Base-by-base conservation (phyloP, 129 eudicot species). In the Flaveria linearis region DNA sequence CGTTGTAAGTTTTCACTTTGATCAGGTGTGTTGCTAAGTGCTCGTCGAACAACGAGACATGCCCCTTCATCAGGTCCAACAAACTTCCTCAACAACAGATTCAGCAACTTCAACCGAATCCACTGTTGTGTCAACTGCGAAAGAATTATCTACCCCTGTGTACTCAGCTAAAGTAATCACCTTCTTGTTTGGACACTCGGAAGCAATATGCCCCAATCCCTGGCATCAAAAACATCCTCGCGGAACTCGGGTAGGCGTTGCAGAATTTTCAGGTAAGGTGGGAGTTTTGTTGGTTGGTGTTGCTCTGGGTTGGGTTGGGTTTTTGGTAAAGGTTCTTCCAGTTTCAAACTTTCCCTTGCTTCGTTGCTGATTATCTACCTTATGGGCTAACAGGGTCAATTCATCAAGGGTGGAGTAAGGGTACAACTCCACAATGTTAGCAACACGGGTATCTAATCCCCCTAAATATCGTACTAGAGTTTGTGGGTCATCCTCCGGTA, bases 111-210 rank as follows among this genome's bases (percentile, higher is more conserved):
- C 22, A 20, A 47, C 23, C 3, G 30, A 1, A 26, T 3, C 2
- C 26, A 22, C 9, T 15, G 52, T 4, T 0, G 16, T 3, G 0
- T 61, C 70, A 22, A 60, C 23, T 2, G 4, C 18, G 7, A 1
- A 49, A 25, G 70, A 74, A 11, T 1, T 45, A 16, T 25, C 68
- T 20, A 43, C 41, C 10, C 0, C 42, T 3, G 13, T 14, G 9
- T 18, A 69, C 57, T 69, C 74, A 0, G 58, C 58, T 4, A 69
- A 47, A 25, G 74, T 69, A 25, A 69, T 7, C 36, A 69, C 23
- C 10, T 25, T 46, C 9, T 69, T 69, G 26, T 25, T 25, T 1
- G 26, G 26, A 25, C 26, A 20, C 22, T 20, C 22, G 22, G 30
- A 26, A 0, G 74, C 41, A 23, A 69, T 69, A 6, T 69, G 74